Conservation (phyloP, 1,284 basidiomycete genomes). For the Tremellales sp. region DNA sequence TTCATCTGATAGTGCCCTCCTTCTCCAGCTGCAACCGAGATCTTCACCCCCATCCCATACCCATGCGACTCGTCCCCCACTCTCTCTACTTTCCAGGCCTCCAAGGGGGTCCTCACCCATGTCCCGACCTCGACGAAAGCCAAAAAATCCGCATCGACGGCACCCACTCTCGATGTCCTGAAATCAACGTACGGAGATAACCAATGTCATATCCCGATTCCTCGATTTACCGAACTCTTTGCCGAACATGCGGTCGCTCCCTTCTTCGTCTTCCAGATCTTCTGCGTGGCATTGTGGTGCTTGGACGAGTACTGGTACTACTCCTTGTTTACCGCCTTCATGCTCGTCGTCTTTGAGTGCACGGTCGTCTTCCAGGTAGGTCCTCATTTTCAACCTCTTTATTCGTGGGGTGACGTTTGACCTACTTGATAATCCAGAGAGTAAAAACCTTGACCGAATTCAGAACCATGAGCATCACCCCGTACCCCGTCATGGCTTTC, state of each 20-base stretch:
- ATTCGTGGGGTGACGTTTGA: not conserved
- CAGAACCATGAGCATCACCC: conserved; percentile 87
- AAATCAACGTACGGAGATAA: conserved; percentile 74
- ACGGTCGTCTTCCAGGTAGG: conserved; percentile 92
- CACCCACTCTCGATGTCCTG: conserved; percentile 51
- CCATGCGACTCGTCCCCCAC: conserved; percentile 73
- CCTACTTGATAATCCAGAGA: conserved; percentile 55
- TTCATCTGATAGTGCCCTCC: not conserved
- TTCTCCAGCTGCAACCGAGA: conserved; percentile 52
- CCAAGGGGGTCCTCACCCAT: conserved; percentile 52
- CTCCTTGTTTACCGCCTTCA: conserved; percentile 91
- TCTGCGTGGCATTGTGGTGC: conserved; percentile 93
- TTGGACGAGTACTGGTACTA: conserved; percentile 98
- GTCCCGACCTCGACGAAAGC: conserved; percentile 39
- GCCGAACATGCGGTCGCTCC: conserved; percentile 88
- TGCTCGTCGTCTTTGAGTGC: conserved; percentile 94
- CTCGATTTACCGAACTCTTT: conserved; percentile 83
- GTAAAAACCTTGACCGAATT: conserved; percentile 87
- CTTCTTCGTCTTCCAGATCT: conserved; percentile 94
- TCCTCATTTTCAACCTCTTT: not conserved
- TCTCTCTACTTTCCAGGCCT: conserved; percentile 64
- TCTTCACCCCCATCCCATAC: conserved; percentile 83
- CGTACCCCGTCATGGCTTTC: conserved; percentile 76
- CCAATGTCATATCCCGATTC: conserved; percentile 92
- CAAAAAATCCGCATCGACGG: conserved; percentile 5